Evolutionary conservation across 768 basidiomycete genomes (phyloP), one percentile per base, ranked within the genome.

Genomic region (Mycena rebaudengoi): DNA sequence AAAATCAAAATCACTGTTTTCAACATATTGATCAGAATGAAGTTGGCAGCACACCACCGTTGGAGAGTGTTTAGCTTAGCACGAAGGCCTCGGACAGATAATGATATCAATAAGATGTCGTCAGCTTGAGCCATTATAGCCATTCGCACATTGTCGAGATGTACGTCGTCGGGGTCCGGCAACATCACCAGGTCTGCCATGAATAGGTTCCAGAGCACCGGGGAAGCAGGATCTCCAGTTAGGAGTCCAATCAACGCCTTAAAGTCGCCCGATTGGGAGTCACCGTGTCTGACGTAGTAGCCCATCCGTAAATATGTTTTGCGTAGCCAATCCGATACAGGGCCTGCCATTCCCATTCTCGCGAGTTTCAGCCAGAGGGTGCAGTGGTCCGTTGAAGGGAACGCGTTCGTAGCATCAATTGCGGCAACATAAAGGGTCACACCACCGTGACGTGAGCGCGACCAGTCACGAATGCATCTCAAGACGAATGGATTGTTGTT

Each of bases 221-320:
- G 73, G 6, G 73, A 75, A 5, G 65, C 66, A 11, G 72, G 68
- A 60, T 75, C 74, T 3, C 74, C 72, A 16, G 67, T 74, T 11
- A 75, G 63, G 0, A 75, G 46, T 14, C 74, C 73, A 20, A 73
- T 73, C 8, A 51, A 45, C 1, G 72, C 69, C 26, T 57, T 41
- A 57, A 74, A 74, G 3, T 50, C 21, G 5, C 51, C 43, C 16
- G 70, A 60, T n/a, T 58, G 20, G 16, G 59, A 52, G 6, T 50
- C 60, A 3, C 51, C 62, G 33, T 68, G 67, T 28, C 37, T 45
- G 8, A 71, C 70, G 14, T 60, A 41, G 57, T 71, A 74, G 2
- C 26, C 13, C 69, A 67, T 71, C n/a, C 54, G 40, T 43, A 21
- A 10, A 40, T 65, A 69, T 12, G 65, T 32, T 39, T 52, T 62